phyloP scores from a whole-genome alignment of 2,329 filamentous ascomycete species.

The Pyrenophora teres region DNA sequence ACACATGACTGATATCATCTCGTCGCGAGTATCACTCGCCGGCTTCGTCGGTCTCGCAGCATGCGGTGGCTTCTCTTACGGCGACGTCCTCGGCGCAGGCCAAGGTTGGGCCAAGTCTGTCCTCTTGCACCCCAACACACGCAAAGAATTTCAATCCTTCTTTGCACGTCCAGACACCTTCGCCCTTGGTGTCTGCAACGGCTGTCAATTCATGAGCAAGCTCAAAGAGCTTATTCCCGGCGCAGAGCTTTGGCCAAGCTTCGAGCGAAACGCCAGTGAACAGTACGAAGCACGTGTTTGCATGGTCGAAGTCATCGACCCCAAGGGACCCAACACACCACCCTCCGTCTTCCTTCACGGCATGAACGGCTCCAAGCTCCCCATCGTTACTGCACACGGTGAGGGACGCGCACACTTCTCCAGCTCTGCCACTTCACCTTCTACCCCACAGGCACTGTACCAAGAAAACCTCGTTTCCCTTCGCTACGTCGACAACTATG shows the following conservation, averaged over 20 bases:
- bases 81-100: slow-evolving; percentile 89
- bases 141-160: slow-evolving; percentile 80
- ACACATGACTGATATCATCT: slow-evolving; percentile 92
- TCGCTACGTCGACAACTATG: slow-evolving; percentile 83
- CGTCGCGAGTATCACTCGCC: slow-evolving; percentile 76
- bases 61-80: slow-evolving; percentile 97
- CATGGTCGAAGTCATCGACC: slow-evolving; percentile 80
- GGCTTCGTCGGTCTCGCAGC: slow-evolving; percentile 88
- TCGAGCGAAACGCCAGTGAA: slow-evolving; percentile 81
- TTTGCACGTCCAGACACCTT: slow-evolving; percentile 91
- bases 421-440: slow-evolving; percentile 43
- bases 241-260: slow-evolving; percentile 79
- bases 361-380: slow-evolving; percentile 80
- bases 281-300: slow-evolving; percentile 88
- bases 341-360: slow-evolving; percentile 84
- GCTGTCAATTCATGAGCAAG: slow-evolving; percentile 90
- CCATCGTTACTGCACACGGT: slow-evolving; percentile 87
- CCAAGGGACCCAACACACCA: slow-evolving; percentile 47
- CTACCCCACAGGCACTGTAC: slow-evolving; percentile 59
- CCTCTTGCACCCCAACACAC: slow-evolving; percentile 75
- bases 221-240: slow-evolving; percentile 85
- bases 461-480: slow-evolving; percentile 73
- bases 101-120: slow-evolving; percentile 96
- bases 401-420: slow-evolving; percentile 76
- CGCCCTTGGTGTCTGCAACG: slow-evolving; percentile 92